Percentiles rank a stretch among this genome's conserved stretches.
Conservation (phyloP, 305 asterid genomes). For the Rubia peregrina region DNA sequence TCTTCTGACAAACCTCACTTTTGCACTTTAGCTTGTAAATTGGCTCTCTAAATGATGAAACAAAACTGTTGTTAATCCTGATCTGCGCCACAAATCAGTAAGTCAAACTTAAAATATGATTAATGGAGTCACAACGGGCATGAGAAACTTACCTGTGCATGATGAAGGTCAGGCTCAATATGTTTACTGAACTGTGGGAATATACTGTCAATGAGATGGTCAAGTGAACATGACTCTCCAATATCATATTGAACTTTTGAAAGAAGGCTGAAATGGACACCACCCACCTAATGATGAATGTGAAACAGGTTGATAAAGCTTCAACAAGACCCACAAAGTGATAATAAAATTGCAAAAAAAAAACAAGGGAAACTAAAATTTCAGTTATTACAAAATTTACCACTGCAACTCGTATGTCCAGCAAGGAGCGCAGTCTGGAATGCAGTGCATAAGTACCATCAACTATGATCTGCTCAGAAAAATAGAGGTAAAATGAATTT, state of each 20-base stretch:
- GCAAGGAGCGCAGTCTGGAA: conserved; percentile 86
- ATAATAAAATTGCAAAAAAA: not conserved
- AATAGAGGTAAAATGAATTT: conserved; percentile 17
- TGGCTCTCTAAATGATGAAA: conserved; percentile 97
- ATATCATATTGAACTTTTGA: conserved; percentile 97
- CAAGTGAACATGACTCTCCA: conserved; percentile 93
- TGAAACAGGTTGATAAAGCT: conserved; percentile 1
- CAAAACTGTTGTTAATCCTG: conserved; percentile 97
- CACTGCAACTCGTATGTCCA: conserved; percentile 99
- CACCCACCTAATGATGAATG: conserved; percentile 71
- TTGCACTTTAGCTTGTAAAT: conserved; percentile 95
- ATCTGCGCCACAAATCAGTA: conserved; percentile 52
- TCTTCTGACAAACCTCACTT: conserved; percentile 59
- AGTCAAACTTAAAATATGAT: conserved; percentile 29
- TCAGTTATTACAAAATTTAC: conserved; percentile 32
- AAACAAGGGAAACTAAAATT: not conserved
- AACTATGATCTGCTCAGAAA: conserved; percentile 59
- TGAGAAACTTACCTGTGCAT: conserved; percentile 72
- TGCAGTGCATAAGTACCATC: conserved; percentile 96
- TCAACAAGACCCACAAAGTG: not conserved
- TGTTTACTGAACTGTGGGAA: conserved; percentile 94
- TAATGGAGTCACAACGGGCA: conserved; percentile 19
- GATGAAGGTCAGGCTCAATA: conserved; percentile 99
- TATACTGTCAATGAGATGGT: conserved; percentile 95
- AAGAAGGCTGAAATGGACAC: conserved; percentile 97